phyloP scores from a whole-genome alignment of 192 early-diverging fungal species.

The Umbelopsis sp. region DNA sequence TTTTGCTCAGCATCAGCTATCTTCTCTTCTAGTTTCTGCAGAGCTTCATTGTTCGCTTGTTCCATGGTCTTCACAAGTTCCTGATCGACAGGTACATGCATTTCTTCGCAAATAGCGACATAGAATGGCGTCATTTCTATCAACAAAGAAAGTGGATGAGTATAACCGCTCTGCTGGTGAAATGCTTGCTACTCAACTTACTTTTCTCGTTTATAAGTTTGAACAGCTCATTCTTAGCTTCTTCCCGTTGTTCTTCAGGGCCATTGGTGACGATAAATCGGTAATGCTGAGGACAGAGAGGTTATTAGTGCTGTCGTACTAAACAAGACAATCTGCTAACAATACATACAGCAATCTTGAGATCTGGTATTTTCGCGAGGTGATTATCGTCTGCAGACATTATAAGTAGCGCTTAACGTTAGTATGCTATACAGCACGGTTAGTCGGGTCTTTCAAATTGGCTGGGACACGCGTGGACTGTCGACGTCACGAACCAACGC shows the following conservation, averaged over 20 bases:
- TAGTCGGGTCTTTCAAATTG: background rate
- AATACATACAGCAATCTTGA: constrained; percentile 67
- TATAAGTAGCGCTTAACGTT: background rate
- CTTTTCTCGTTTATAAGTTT: constrained; percentile 82
- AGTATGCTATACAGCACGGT: background rate
- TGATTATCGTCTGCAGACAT: constrained; percentile 61
- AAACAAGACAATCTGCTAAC: background rate
- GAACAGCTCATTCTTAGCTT: constrained; percentile 71
- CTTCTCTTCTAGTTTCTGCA: constrained; percentile 81
- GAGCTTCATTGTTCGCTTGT: constrained; percentile 73
- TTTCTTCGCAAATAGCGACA: constrained; percentile 61
- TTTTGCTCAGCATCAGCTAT: constrained; percentile 91
- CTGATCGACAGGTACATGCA: constrained; percentile 61
- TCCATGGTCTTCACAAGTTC: constrained; percentile 55
- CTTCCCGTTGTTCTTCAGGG: constrained; percentile 65
- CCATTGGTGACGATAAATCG: constrained; percentile 80
- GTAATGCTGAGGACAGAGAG: constrained; percentile 51
- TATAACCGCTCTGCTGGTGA: background rate
- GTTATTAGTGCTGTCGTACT: background rate
- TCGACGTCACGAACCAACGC: constrained; percentile 19
- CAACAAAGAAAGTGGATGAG: background rate
- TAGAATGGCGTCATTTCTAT: constrained; percentile 92
- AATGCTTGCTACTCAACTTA: constrained; percentile 42
- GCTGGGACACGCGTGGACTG: constrained; percentile 1
- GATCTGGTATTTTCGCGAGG: constrained; percentile 85